These are phyloP conservation scores for Ophiostoma australiae DNA, from an alignment of 2,329 filamentous ascomycete species.

Conservation along the genomic window DNA sequence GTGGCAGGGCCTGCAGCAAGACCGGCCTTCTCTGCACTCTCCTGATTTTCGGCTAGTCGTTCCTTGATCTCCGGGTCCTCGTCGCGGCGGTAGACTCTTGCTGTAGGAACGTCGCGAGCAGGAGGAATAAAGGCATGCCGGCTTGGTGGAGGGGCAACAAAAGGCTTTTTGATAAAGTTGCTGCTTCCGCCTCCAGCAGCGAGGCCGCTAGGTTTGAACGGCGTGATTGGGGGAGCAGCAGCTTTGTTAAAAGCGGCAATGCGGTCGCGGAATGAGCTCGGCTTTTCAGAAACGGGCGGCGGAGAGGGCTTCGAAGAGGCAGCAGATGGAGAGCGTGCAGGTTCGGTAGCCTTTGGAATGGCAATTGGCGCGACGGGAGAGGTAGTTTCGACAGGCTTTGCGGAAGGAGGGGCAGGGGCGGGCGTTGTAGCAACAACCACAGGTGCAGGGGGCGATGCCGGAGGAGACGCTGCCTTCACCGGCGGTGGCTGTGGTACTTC, in stretches of 20 bases:
- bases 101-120: conserved; percentile 61
- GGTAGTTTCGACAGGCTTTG: conserved; percentile 32
- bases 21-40: conserved; percentile 65
- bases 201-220: conserved; percentile 73
- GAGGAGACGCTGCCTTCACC: conserved; percentile 12
- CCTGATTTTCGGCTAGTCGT: conserved; percentile 59
- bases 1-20: conserved; percentile 28
- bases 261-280: conserved; percentile 81
- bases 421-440: not conserved
- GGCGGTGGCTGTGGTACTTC: not conserved
- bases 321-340: conserved; percentile 35
- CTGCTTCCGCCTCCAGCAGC: conserved; percentile 50
- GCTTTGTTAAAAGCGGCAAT: conserved; percentile 96
- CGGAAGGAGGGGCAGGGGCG: conserved; percentile 25
- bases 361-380: conserved; percentile 30
- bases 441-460: conserved; percentile 12
- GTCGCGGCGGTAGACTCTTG: conserved; percentile 77
- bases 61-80: conserved; percentile 73
- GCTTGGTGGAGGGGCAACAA: conserved; percentile 90
- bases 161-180: conserved; percentile 88
- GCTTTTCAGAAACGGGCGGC: conserved; percentile 69
- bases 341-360: conserved; percentile 38
- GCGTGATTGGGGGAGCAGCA: conserved; percentile 77
- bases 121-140: conserved; percentile 85
- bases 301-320: conserved; percentile 42